These are phyloP conservation scores for Penicillium soppii DNA, from an alignment of 495 filamentous ascomycete genomes.

Conservation along the genomic window DNA sequence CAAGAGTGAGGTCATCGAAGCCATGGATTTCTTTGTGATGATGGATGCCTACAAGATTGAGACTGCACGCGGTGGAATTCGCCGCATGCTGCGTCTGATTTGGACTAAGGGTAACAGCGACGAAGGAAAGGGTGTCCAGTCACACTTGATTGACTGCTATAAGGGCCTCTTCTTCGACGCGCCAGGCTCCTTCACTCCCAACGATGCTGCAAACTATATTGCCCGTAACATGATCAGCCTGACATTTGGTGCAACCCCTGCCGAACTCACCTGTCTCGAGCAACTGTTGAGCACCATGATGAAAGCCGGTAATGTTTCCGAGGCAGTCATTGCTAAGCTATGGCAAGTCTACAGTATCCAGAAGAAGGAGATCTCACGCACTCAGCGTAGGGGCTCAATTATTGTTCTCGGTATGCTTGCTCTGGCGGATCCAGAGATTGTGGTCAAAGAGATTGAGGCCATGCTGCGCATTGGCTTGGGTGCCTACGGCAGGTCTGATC, in stretches of 20 bases:
- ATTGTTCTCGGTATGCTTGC: slow-evolving; percentile 98
- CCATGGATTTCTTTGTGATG: slow-evolving; percentile 97
- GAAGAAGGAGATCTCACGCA: slow-evolving; percentile 86
- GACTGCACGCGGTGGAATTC: slow-evolving; percentile 82
- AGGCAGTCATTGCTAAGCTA: slow-evolving; percentile 83
- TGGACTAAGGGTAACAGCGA: slow-evolving; percentile 99
- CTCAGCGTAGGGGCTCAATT: slow-evolving; percentile 89
- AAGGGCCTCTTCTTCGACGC: slow-evolving; percentile 94
- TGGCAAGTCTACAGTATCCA: slow-evolving; percentile 98
- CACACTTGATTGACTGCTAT: slow-evolving; percentile 96
- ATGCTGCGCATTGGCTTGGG: slow-evolving; percentile 92
- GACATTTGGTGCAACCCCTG: slow-evolving; percentile 90
- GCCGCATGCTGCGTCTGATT: slow-evolving; percentile 91
- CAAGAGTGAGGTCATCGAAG: slow-evolving; percentile 97
- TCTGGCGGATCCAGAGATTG: slow-evolving; percentile 85
- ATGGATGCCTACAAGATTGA: slow-evolving; percentile 94
- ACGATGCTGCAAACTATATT: slow-evolving; percentile 94
- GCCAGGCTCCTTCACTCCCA: slow-evolving; percentile 78
- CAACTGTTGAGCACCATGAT: slow-evolving; percentile 97
- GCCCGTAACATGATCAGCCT: slow-evolving; percentile 98
- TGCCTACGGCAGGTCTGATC: slow-evolving; percentile 71
- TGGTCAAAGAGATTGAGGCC: slow-evolving; percentile 88
- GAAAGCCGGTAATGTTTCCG: slow-evolving; percentile 82
- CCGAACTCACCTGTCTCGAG: slow-evolving; percentile 92
- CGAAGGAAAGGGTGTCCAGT: slow-evolving; percentile 97